Percentiles rank a stretch among this genome's conserved stretches.
These are phyloP conservation scores for Athelia sp. DNA, from an alignment of 1,284 basidiomycete genomes.

Conservation along the genomic window DNA sequence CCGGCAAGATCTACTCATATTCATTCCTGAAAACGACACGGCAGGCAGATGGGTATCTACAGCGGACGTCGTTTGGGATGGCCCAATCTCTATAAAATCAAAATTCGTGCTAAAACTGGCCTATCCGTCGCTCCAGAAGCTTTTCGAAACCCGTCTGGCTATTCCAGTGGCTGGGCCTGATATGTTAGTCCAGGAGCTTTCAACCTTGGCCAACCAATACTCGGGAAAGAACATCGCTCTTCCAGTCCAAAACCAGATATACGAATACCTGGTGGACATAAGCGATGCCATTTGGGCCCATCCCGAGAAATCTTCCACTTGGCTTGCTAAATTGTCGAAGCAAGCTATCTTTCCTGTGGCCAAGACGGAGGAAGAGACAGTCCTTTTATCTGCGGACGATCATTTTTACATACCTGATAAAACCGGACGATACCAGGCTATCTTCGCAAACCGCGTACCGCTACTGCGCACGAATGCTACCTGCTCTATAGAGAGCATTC, in stretches of 20 bases:
- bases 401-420: background rate
- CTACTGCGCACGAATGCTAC: background rate
- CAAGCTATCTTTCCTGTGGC: background rate
- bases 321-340: background rate
- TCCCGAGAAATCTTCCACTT: background rate
- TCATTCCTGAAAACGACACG: background rate
- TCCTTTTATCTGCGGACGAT: background rate
- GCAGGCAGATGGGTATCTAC: background rate
- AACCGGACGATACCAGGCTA: background rate
- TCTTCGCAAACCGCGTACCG: background rate
- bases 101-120: background rate
- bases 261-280: background rate
- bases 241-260: background rate
- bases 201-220: background rate
- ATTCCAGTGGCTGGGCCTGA: background rate
- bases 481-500: background rate
- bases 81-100: background rate
- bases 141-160: background rate
- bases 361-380: background rate
- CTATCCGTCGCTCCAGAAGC: background rate
- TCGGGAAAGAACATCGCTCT: background rate
- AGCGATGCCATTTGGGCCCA: background rate
- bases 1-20: background rate
- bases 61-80: background rate
- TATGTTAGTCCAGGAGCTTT: background rate